Conservation (phyloP, 495 filamentous ascomycete species). For the Podospora appendiculata region DNA sequence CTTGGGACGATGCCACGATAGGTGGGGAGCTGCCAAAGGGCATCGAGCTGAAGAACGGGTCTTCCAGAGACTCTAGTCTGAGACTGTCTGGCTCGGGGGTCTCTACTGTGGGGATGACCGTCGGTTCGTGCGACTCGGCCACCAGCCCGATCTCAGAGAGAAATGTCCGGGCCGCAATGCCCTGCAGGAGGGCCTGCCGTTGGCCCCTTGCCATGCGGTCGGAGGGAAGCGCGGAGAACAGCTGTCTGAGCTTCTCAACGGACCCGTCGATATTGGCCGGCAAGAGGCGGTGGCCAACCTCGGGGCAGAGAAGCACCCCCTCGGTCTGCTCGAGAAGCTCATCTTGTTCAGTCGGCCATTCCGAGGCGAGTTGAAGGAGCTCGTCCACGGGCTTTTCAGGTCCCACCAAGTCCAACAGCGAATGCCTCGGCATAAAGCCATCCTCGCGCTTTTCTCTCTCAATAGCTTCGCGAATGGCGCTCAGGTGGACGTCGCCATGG, state of each 20-base stretch:
- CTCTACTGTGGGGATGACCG: neutral
- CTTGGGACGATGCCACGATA: neutral
- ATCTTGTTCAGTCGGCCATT: constrained; percentile 13
- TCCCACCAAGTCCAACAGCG: constrained; percentile 14
- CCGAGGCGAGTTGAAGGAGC: constrained; percentile 9
- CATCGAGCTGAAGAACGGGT: constrained; percentile 1
- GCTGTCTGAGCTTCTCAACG: too few relatives aligned
- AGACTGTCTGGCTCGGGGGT: too few relatives aligned
- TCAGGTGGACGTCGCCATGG: constrained; percentile 2
- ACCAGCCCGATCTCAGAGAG: constrained; percentile 16
- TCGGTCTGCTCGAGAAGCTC: constrained; percentile 2
- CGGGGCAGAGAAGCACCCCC: constrained; percentile 4
- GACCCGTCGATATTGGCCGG: neutral
- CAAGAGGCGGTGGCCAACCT: constrained; percentile 4
- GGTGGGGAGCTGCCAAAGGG: constrained; percentile 14
- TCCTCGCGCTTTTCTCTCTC: constrained; percentile 4
- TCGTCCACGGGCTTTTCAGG: neutral
- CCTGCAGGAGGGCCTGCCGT: constrained; percentile 1
- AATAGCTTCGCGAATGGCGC: constrained; percentile 7
- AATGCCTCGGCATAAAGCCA: constrained; percentile 17
- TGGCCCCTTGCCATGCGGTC: too few relatives aligned
- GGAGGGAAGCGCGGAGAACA: too few relatives aligned
- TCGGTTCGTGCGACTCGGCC: neutral
- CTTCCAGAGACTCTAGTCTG: too few relatives aligned
- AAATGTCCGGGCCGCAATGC: constrained; percentile 16